Evolutionary conservation across 164 flowering plant species (phyloP), one percentile per base, ranked within the genome.

Genomic region (Vitis riparia): DNA sequence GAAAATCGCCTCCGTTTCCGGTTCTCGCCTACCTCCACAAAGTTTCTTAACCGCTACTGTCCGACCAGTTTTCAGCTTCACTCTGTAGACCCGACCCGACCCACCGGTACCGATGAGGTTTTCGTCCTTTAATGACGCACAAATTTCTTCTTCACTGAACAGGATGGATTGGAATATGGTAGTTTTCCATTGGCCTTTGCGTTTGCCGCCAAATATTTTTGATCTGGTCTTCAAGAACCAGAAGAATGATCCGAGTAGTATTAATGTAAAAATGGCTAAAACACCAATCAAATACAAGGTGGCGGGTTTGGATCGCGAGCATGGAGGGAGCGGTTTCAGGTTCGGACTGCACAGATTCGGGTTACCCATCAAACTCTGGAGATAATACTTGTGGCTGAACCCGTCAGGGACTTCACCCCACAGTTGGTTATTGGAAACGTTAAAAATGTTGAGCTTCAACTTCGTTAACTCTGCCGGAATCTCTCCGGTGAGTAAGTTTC

Each of bases 41-140:
- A 92, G 82, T 68, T 67, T 81, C 82, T 92, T 92, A 0, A 84
- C 91, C 2, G 96, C 96, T 29, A 90, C 83, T 0, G 66, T 80
- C 60, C 87, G 78, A 7, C 94, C 92, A 11, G 75, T 63, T 51
- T 83, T 87, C 16, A 88, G 75, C 53, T 51, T 75, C 70, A 83
- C 89, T 63, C 69, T 76, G 68, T 85, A 90, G 2, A 92, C 96
- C 67, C 32, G 77, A 14, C 94, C 90, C 8, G 94, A 84, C 49
- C 87, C 85, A 1, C 96, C 97, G 2, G 74, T 12, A 7, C 88
- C 96, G 37, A 92, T 81, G 11, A 82, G 53, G 55, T 92, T 88
- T 9, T 78, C 79, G 0, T 83, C 84, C 0, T 65, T 84, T 51
- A 92, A 14, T 0, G 73, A 68, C 3, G 63, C 44, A 8, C 86